Conservation (phyloP, 139 green algal species). For the Tetraselmis chui region DNA sequence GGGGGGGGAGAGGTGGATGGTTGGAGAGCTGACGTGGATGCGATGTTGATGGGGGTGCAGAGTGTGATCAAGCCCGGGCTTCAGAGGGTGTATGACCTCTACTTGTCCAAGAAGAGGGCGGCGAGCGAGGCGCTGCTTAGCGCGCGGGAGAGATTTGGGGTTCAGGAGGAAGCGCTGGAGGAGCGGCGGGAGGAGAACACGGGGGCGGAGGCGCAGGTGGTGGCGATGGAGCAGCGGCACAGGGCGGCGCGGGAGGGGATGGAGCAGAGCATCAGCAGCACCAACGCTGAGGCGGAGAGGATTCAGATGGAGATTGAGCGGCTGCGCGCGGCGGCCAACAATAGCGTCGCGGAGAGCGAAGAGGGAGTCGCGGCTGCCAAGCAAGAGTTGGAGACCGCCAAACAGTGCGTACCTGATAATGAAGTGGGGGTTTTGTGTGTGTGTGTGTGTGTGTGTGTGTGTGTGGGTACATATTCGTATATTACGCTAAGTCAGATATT, state of each 20-base stretch:
- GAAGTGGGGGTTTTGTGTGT: neutral
- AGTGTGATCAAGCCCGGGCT: conserved; percentile 54
- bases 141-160: conserved; percentile 46
- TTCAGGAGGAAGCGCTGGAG: conserved; percentile 29
- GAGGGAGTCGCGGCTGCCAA: conserved; percentile 20
- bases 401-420: neutral
- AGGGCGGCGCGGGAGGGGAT: conserved; percentile 34
- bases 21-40: neutral
- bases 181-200: conserved; percentile 64
- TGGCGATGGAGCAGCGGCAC: conserved; percentile 37
- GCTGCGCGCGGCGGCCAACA: conserved; percentile 33
- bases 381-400: neutral
- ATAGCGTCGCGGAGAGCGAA: conserved; percentile 39
- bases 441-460: no score
- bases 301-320: conserved; percentile 38
- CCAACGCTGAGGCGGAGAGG: conserved; percentile 29
- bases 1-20: conserved; percentile 2
- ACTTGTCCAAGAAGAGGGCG: conserved; percentile 42
- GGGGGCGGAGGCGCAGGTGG: conserved; percentile 30
- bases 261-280: conserved; percentile 32
- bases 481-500: no score
- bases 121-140: conserved; percentile 55
- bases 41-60: conserved; percentile 22
- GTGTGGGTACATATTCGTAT: no score
- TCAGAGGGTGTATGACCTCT: conserved; percentile 52